Evolutionary conservation across 192 early-diverging fungal genomes (phyloP), one percentile per base, ranked within the genome.

Genomic region (Backusella circina): DNA sequence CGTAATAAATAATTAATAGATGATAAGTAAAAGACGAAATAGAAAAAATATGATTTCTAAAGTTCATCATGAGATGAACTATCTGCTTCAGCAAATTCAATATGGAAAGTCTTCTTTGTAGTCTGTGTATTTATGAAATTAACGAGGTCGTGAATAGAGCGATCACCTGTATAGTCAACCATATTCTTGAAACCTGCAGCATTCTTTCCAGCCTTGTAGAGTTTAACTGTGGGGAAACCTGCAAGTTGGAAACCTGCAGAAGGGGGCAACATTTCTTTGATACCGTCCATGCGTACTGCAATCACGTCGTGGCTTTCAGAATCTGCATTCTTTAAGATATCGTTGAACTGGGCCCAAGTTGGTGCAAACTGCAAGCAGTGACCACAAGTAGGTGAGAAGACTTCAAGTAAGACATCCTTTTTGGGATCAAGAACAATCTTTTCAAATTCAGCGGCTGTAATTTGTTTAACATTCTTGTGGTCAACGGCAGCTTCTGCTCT

Each of bases 181-280:
- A 93, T 84, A 61, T 92, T 89, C 51, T 73, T 73, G 50, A 94
- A 91, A 77, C 82, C 84, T 26, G 51, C 51, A 36, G 66, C n/a
- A 67, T 67, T 67, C 0, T 32, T 67, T 21, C 37, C 66, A 68
- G 91, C 95, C 86, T 96, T 96, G 86, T 94, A 90, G 71, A 98
- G 82, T 81, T 94, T 95, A 71, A 98, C 89, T 70, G 96, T 98
- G 67, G 96, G 97, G 93, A 98, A 98, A 41, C 96, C 97, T 74
- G 91, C 72, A 75, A 98, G 75, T 72, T 89, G 82, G 82, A 96
- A 92, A 15, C 86, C 78, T 65, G 85, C 80, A 73, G 72, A 70
- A 13, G 88, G 65, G 10, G 97, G 96, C 70, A 98, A 75, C 68
- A 98, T 96, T 86, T 98, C 98, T 70, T 91, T 94, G 38, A 93